Conservation (phyloP, 2,329 filamentous ascomycete species). For the Sarocladium kiliense region DNA sequence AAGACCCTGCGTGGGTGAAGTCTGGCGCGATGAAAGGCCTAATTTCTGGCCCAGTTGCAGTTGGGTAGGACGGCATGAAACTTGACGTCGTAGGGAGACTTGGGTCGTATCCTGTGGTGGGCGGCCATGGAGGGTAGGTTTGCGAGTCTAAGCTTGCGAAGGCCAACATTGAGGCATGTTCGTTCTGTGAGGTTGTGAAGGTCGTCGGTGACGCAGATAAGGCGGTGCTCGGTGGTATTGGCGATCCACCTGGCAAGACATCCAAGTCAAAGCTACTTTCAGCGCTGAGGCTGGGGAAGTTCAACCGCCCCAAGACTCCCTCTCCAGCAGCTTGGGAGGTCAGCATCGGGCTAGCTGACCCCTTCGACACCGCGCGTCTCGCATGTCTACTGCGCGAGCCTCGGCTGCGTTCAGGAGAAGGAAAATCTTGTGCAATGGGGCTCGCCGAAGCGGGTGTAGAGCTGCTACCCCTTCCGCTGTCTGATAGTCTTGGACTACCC, state of each 20-base stretch:
- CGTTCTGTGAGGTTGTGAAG: background rate
- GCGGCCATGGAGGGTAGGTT: background rate
- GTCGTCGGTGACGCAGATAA: background rate
- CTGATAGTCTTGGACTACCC: constrained; percentile 3
- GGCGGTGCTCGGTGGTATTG: background rate
- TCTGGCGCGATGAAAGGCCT: background rate
- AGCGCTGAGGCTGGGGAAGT: background rate
- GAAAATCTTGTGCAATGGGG: background rate
- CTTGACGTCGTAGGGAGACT: background rate
- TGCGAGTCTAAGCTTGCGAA: background rate
- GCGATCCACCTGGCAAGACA: background rate
- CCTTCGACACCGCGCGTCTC: background rate
- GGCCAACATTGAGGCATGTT: background rate
- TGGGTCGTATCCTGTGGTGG: background rate
- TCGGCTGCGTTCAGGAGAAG: background rate
- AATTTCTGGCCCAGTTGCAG: background rate
- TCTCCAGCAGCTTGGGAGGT: background rate
- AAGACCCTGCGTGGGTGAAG: background rate
- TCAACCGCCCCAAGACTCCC: background rate
- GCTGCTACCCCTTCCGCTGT: constrained; percentile 6
- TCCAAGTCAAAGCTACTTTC: background rate
- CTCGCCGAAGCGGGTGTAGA: background rate
- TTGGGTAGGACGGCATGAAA: background rate
- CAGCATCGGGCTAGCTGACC: background rate
- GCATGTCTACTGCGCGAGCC: background rate